Conservation (phyloP, 2,329 filamentous ascomycete genomes). For the Sporothrix globosa region DNA sequence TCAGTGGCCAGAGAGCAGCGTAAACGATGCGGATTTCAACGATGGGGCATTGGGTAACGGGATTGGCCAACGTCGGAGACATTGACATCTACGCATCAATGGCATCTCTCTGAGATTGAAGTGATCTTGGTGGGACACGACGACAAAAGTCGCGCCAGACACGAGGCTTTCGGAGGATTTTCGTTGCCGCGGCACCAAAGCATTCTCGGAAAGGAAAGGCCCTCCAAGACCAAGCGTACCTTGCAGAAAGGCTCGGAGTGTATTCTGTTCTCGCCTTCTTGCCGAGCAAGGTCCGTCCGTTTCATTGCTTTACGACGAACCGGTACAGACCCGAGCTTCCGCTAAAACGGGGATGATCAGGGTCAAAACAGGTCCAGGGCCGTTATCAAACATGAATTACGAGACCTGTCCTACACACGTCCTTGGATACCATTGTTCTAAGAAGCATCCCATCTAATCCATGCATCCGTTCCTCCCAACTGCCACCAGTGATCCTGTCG, state of each 20-base stretch:
- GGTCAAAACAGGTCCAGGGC: neutral
- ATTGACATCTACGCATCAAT: neutral
- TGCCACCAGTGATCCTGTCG: neutral
- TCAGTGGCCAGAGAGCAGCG: neutral
- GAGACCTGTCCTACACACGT: neutral
- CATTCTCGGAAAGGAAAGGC: constrained; percentile 6
- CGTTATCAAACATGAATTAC: neutral
- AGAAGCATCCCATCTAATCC: neutral
- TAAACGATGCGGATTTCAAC: neutral
- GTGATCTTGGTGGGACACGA: neutral
- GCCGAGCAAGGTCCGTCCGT: constrained; percentile 29
- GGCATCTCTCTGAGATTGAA: neutral
- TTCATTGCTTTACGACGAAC: constrained; percentile 9
- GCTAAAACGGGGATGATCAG: too few relatives aligned
- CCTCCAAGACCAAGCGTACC: neutral
- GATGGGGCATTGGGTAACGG: neutral
- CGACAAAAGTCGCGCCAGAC: neutral
- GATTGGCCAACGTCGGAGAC: neutral
- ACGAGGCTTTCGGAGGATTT: constrained; percentile 11
- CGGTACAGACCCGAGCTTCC: neutral
- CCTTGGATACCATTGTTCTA: neutral
- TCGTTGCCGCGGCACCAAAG: neutral
- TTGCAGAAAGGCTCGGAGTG: neutral
- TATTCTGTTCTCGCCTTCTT: neutral
- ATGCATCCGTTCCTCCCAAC: too few relatives aligned